Conservation (phyloP, 75 land plant genomes). For the Selaginella moellendorffii region DNA sequence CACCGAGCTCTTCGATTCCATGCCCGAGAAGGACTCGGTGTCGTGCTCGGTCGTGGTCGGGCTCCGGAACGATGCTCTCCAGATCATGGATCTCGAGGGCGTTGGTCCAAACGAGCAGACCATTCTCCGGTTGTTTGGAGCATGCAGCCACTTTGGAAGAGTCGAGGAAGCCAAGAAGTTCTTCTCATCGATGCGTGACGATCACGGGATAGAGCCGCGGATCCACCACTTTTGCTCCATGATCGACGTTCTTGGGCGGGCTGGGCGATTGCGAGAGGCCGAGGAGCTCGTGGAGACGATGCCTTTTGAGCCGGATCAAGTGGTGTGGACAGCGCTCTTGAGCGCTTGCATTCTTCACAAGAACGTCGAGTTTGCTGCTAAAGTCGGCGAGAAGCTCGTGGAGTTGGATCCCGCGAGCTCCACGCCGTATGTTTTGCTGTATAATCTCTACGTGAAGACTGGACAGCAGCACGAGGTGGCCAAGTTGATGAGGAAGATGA, state of each 20-base stretch:
- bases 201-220: neutral
- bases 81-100: neutral
- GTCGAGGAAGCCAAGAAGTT: neutral
- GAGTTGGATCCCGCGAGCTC: neutral
- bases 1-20: neutral
- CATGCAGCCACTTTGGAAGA: neutral
- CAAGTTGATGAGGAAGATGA: neutral
- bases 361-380: neutral
- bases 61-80: neutral
- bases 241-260: constrained; percentile 1
- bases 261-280: neutral
- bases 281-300: neutral
- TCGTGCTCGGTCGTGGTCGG: neutral
- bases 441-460: neutral
- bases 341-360: constrained; percentile 4
- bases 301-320: neutral
- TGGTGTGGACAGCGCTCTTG: neutral
- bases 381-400: neutral
- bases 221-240: neutral
- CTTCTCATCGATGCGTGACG: neutral
- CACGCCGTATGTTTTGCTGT: neutral
- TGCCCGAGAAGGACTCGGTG: neutral
- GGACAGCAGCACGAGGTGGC: neutral
- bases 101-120: neutral
- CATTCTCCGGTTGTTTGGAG: neutral